Base-by-base conservation (phyloP, 495 filamentous ascomycete species). In the Cercophora samala region DNA sequence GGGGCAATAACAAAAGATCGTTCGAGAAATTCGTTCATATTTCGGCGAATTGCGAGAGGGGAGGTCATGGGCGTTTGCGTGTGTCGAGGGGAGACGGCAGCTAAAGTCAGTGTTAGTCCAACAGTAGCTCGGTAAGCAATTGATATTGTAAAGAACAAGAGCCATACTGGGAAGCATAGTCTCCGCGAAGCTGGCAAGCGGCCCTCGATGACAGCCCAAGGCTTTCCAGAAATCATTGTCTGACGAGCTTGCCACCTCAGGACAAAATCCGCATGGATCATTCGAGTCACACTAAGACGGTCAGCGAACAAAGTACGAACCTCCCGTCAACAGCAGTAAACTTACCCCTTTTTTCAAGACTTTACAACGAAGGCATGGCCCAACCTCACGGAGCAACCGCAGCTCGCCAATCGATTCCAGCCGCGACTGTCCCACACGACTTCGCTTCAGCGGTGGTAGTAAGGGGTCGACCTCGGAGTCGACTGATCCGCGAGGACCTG, bases 361-460 rank as follows among this genome's bases (percentile, higher is more conserved):
- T 69, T 74, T 80, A 64, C 82, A 84, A 19, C 79, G 80, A 67
- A 84, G 68, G 65, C 82, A 84, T 5, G 76, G 79, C 6, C 76
- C 79, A n/a, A 70, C 70, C 37, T 83, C 80, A 22, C 76, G 77
- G 8, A 78, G 76, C 2, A 84, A 72, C 58, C 74, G 79, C 21
- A 84, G 79, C 66, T 84, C 82, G 54, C 77, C 82, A 42, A 84
- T 84, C 26, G 82, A 84, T 65, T 84, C 75, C 5, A 84, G 73
- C 23, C 80, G 78, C 25, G 79, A 76, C 66, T 79, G 80, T 17
- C 80, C 81, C 19, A 82, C 79, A 42, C 82, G 75, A 65, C 77
- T 81, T 68, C 80, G 78, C 68, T 82, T 83, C 56, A 84, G 61
- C 0, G 82, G 82, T 17, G 82, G 82, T 22, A 84, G 75, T 22